A percentile compares a stretch with the other conserved stretches of the same genome.
phyloP scores from a whole-genome alignment of 2,329 filamentous ascomycete genomes.

The Clarireedia hainanense region DNA sequence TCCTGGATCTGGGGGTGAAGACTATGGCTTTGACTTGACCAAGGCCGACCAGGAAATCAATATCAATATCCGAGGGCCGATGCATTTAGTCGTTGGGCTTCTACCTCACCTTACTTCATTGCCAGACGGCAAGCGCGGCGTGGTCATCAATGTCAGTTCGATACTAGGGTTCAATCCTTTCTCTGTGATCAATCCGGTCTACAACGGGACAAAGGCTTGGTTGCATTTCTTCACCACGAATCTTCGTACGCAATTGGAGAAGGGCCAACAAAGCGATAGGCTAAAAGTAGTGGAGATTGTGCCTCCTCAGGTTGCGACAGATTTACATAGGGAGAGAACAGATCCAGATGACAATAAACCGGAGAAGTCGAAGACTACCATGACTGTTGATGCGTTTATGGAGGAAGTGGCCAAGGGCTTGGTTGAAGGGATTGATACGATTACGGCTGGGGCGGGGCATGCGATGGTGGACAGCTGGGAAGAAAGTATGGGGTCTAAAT shows the following conservation, averaged over 20 bases:
- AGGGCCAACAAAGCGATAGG: constrained; percentile 31
- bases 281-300: constrained; percentile 28
- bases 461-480: constrained; percentile 37
- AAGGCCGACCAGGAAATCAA: constrained; percentile 50
- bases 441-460: constrained; percentile 38
- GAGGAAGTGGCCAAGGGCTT: constrained; percentile 37
- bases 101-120: constrained; percentile 40
- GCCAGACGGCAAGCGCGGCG: constrained; percentile 26
- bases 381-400: constrained; percentile 48
- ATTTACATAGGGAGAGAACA: constrained; percentile 46
- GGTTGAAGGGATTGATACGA: constrained; percentile 40
- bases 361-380: constrained; percentile 37
- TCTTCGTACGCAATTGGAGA: constrained; percentile 40
- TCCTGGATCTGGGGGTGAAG: background rate
- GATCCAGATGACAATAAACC: constrained; percentile 54
- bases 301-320: constrained; percentile 40
- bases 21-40: constrained; percentile 35
- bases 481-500: background rate
- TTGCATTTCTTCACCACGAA: constrained; percentile 50
- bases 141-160: constrained; percentile 46
- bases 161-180: constrained; percentile 46
- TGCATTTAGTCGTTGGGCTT: constrained; percentile 44
- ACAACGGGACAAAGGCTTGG: constrained; percentile 53
- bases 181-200: constrained; percentile 47
- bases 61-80: constrained; percentile 50